Base-by-base conservation (phyloP, 768 basidiomycete genomes). In the Cyclocybe cylindracea region DNA sequence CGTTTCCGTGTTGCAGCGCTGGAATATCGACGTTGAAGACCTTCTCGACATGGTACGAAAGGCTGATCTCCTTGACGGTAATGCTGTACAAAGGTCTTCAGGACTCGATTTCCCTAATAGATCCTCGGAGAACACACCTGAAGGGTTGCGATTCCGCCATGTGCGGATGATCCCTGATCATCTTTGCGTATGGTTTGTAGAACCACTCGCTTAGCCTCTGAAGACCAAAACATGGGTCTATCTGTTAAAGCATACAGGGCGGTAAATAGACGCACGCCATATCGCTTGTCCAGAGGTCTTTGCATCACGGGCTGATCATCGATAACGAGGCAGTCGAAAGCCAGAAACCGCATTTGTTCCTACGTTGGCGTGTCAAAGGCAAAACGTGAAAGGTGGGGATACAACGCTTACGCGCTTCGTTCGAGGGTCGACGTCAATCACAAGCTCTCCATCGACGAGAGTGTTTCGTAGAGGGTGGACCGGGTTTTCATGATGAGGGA, bases 291-390 rank as follows among this genome's bases (percentile, higher is more conserved):
- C 38, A 98, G 75, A 1, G 91, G 72, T 54, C 84, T 82, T 7
- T 77, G 70, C 93, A 98, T 97, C 57, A 98, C 82, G 58, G 93
- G 94, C 64, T 89, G 82, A 40, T 85, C 83, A 65, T 94, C 82
- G 11, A 89, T 83, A 5, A 96, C 92, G 14, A 98, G 78, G 63
- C 93, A 94, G 66, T 99, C 97, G 61, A 99, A 99, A 0, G 88
- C 89, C 53, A 98, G 79, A 49, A 89, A 86, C 4, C 94, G 83
- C 44, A 91, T 61, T 0, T 83, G 89, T 72, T 91, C 83, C 95
- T 98, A 38, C 37, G 33, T 52, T 37, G 41, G 47, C 53, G 55
- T 42, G 44, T 31, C 36, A 41, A 38, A 41, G 19, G n/a, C 37
- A n/a, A 18, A 32, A 35, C 24, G 31, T 7, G 37, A 14, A 37